phyloP scores from a whole-genome alignment of 495 filamentous ascomycete genomes.

The Penicillium macrosclerotiorum region DNA sequence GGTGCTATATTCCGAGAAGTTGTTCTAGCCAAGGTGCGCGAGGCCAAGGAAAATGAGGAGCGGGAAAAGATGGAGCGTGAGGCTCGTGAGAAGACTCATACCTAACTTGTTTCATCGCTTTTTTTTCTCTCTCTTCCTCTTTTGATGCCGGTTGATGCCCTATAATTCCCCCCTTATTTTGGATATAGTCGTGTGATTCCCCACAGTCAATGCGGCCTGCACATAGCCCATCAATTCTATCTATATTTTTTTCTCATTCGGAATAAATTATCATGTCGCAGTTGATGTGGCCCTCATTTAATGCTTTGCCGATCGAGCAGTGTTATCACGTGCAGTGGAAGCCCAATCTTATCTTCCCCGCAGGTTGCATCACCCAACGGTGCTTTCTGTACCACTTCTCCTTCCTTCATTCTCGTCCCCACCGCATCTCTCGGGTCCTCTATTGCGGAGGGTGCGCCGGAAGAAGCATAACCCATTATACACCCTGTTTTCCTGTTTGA shows the following conservation, averaged over 20 bases:
- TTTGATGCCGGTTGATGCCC: conserved; percentile 11
- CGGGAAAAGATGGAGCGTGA: conserved; percentile 61
- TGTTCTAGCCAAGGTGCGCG: conserved; percentile 92
- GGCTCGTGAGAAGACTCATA: conserved; percentile 42
- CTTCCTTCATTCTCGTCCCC: neutral
- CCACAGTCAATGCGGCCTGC: conserved; percentile 21
- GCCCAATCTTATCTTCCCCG: conserved; percentile 19
- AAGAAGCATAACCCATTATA: neutral
- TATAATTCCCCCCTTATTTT: conserved; percentile 14
- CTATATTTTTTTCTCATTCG: too few relatives aligned
- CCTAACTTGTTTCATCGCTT: conserved; percentile 9
- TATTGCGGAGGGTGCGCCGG: neutral
- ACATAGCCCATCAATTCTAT: conserved; percentile 7
- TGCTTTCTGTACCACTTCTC: neutral
- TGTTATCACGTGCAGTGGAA: conserved; percentile 17
- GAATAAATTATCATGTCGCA: too few relatives aligned
- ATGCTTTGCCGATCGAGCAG: too few relatives aligned
- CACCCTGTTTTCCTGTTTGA: too few relatives aligned
- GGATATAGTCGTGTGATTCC: conserved; percentile 33
- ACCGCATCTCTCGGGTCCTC: neutral
- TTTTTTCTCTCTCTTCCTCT: conserved; percentile 9
- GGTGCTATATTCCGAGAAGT: conserved; percentile 95
- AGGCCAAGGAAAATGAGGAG: conserved; percentile 86
- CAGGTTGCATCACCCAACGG: conserved; percentile 3
- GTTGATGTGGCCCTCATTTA: too few relatives aligned